Evolutionary conservation across 768 basidiomycete genomes (phyloP).

Genomic region (Mycena crocata): DNA sequence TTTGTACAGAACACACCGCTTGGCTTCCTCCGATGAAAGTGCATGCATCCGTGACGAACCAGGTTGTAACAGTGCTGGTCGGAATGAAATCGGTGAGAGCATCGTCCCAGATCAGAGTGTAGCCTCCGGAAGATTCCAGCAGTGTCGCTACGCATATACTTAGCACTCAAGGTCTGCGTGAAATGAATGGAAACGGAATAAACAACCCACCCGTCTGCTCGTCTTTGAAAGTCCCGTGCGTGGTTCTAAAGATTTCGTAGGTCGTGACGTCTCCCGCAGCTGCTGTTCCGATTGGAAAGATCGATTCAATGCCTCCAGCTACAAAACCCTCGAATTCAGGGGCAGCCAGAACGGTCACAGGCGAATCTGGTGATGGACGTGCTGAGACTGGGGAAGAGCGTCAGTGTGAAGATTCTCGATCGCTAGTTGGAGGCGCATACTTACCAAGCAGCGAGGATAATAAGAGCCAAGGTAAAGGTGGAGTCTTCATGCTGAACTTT

Average conservation of each 20-base stretch:
- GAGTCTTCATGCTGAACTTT: background rate
- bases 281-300: slow-evolving; percentile 1
- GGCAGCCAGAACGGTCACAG: slow-evolving; percentile 1
- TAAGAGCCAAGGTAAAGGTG: background rate
- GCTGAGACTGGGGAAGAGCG: background rate
- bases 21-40: slow-evolving; percentile 3
- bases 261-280: slow-evolving; percentile 5
- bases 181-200: background rate
- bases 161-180: background rate
- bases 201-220: background rate
- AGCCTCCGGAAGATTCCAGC: slow-evolving; percentile 5
- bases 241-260: slow-evolving; percentile 11
- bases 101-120: background rate
- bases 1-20: background rate
- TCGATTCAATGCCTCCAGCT: background rate
- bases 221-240: background rate
- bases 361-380: slow-evolving; percentile 6
- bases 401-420: background rate
- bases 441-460: background rate
- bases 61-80: background rate
- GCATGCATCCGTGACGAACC: background rate
- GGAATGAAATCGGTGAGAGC: background rate
- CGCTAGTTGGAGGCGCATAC: background rate
- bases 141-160: background rate
- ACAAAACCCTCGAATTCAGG: slow-evolving; percentile 5